Evolutionary conservation across 202 grass and related monocot genomes (phyloP), one percentile per base, ranked within the genome.

Genomic region (Saccharum hybrid): DNA sequence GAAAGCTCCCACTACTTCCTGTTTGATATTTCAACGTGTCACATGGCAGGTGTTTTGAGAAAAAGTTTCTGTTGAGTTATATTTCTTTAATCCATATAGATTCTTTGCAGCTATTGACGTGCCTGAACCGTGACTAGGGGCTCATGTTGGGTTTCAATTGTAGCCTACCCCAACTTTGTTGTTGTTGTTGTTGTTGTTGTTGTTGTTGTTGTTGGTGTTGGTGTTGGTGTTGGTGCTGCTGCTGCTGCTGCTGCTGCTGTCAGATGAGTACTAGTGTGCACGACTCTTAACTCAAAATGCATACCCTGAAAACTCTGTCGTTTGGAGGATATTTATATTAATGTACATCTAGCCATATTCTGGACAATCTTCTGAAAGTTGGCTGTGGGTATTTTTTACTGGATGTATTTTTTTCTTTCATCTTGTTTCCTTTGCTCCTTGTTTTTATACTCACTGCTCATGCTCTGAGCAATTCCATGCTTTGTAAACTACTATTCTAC

Each of bases 291-390:
- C 23, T 31, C 23, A 61, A 61, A 21, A 6, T 2, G n/a, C 22
- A 65, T 63, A 3, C 10, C 14, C 42, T n/a, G 30, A 31, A 48
- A 79, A 65, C 10, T 73, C 33, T 73, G 46, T 22, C 10, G 11
- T 14, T 73, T 81, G 60, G 14, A 75, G 61, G 6, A 66, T 39
- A 30, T 86, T 66, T 28, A 43, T 66, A 65, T 86, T 39, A 69
- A 30, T 21, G 63, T 66, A 38, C 33, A 11, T 48, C 59, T 73
- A 57, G 2, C 6, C 4, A 67, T 79, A 67, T 48, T 57, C 10
- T 5, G 21, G 45, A 43, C 59, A 28, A 34, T 48, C 30, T 45
- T 84, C 60, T 67, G 26, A 14, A 52, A 73, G 23, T 72, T 70
- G 63, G 34, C 7, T 70, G 10, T 79, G 69, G 30, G 16, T 7